A percentile compares a stretch with the other conserved stretches of the same genome.
phyloP scores from a whole-genome alignment of 768 basidiomycete species.

The Xerocomus brunneocitrinus region DNA sequence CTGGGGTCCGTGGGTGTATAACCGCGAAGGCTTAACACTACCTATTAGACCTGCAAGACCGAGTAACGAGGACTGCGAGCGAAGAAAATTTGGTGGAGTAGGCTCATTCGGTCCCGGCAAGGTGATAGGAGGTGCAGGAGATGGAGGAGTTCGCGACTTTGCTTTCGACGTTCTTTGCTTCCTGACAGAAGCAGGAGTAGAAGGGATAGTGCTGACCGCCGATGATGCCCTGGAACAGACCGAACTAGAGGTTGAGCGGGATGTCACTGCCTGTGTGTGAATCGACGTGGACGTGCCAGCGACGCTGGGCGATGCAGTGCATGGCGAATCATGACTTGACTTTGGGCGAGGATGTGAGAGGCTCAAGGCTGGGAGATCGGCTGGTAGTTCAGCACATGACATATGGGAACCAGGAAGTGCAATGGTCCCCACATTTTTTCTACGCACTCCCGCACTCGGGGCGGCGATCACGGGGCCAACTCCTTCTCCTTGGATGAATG shows the following conservation, averaged over 20 bases:
- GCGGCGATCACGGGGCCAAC: constrained; percentile 16
- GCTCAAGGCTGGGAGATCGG: constrained; percentile 72
- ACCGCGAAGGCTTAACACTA: constrained; percentile 51
- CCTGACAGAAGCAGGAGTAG: constrained; percentile 19
- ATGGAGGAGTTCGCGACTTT: constrained; percentile 42
- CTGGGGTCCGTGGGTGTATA: constrained; percentile 9
- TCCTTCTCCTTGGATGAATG: constrained; percentile 17
- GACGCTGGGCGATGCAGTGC: constrained; percentile 34
- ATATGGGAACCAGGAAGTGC: constrained; percentile 94
- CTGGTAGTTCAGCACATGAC: constrained; percentile 78
- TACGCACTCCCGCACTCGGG: constrained; percentile 20
- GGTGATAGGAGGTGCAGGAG: constrained; percentile 50
- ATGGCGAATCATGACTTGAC: constrained; percentile 29
- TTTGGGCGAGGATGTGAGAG: constrained; percentile 23
- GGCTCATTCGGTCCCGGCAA: constrained; percentile 61
- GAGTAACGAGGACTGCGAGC: constrained; percentile 67
- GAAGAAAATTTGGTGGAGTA: constrained; percentile 62
- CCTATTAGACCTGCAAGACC: constrained; percentile 70
- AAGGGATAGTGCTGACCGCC: background rate
- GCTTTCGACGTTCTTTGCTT: constrained; percentile 34
- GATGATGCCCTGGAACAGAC: constrained; percentile 13
- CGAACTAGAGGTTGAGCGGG: constrained; percentile 12
- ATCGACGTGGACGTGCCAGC: background rate
- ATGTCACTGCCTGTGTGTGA: constrained; percentile 3
- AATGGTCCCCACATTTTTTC: constrained; percentile 88